Evolutionary conservation across 371 early-diverging fungal genomes (phyloP), one percentile per base, ranked within the genome.

Genomic region (Mortierella sp.): DNA sequence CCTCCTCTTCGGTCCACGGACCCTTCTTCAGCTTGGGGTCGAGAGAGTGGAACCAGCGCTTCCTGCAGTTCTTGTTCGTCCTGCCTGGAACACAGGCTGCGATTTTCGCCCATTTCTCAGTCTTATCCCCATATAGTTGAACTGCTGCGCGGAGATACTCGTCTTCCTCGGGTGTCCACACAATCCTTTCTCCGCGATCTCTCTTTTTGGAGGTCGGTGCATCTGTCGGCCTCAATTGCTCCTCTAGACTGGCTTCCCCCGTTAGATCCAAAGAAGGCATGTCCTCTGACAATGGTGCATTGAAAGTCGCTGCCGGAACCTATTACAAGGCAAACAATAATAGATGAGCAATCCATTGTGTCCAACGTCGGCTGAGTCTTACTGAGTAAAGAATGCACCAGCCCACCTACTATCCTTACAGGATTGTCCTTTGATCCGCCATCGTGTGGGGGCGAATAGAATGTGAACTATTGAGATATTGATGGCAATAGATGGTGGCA

Each of bases 21-120:
- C 93, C 93, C 63, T 92, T 92, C 47, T 88, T 85, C 41, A 93
- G 70, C 3, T 87, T 84, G 5, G 94, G 94, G 61, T 93, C 92
- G 2, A 94, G 82, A 7, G 93, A 91, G 56, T 92, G 92, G 62
- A 90, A 91, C 94, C 94, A 94, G 3, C 93, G 79, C 66, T 93
- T 92, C 37, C 94, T 82, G 61, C 94, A 94, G 55, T 91, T 89
- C 70, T 91, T 91, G 81, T 92, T 92, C 31, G 91, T 92, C 24
- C 94, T 84, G 0, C 92, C 92, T 0, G 92, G 92, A 0, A 94
- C 91, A 64, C 91, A 86, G 17, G 86, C 87, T 7, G 94, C 92
- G 51, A 93, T 93, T 43, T 90, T 89, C 2, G 91, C 84, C 94
- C 94, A 93, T 57, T 90, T 90, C 70, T 92, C 94, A 1, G 92